Conservation (phyloP, 495 filamentous ascomycete species). For the Delitschia confertaspora region DNA sequence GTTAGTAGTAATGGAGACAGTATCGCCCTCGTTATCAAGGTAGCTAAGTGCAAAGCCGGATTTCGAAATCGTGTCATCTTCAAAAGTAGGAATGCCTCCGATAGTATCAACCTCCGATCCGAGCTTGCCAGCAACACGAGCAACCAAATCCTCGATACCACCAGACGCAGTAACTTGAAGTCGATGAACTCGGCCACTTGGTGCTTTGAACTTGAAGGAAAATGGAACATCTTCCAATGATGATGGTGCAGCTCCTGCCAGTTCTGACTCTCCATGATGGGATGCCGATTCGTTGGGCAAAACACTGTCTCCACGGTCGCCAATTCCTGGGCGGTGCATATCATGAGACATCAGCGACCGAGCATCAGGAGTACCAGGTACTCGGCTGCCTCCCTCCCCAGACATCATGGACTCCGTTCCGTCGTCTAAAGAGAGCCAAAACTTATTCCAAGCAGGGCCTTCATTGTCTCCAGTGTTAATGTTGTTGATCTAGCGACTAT, state of each 20-base stretch:
- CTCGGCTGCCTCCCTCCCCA: constrained; percentile 64
- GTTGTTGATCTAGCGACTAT: constrained; percentile 52
- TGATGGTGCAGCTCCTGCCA: constrained; percentile 43
- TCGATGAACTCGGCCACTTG: constrained; percentile 88
- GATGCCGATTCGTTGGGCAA: constrained; percentile 91
- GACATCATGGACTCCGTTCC: constrained; percentile 96
- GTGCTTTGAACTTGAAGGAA: constrained; percentile 98
- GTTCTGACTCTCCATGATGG: constrained; percentile 69
- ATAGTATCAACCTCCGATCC: constrained; percentile 79
- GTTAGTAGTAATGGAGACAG: constrained; percentile 94
- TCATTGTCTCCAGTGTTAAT: constrained; percentile 78
- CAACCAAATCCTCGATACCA: constrained; percentile 74
- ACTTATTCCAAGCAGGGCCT: constrained; percentile 98
- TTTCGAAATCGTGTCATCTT: constrained; percentile 66
- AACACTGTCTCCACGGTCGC: constrained; percentile 69
- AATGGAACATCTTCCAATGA: constrained; percentile 66
- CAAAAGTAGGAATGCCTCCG: constrained; percentile 65
- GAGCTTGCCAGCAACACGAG: constrained; percentile 73
- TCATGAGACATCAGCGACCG: constrained; percentile 74
- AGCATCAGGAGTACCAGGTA: constrained; percentile 52
- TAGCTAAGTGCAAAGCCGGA: constrained; percentile 94
- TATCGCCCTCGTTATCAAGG: constrained; percentile 93
- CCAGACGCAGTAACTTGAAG: constrained; percentile 73
- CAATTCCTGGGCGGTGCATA: constrained; percentile 44
- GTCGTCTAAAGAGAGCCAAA: constrained; percentile 94